Conservation (phyloP, 2,329 filamentous ascomycete genomes). For the Hymenotorrendiella dingleyae region DNA sequence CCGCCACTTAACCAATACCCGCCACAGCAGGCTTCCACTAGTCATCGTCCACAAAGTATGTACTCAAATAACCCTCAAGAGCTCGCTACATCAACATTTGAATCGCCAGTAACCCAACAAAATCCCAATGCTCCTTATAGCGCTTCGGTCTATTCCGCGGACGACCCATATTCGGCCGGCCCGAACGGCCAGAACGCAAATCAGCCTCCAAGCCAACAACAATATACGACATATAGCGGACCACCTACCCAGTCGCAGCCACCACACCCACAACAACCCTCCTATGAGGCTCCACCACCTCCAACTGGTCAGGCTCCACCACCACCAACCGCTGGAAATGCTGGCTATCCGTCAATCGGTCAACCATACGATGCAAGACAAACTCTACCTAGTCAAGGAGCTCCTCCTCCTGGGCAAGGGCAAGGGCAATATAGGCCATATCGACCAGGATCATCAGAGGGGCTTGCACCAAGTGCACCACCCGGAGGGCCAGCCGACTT, state of each 20-base stretch:
- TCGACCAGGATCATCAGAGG: conserved; percentile 24
- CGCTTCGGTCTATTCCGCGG: conserved; percentile 25
- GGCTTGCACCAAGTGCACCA: conserved; percentile 41
- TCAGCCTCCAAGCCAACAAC: conserved; percentile 22
- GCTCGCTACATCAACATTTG: conserved; percentile 70
- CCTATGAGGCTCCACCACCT: conserved; percentile 25
- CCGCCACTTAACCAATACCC: conserved; percentile 43
- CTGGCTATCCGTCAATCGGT: conserved; percentile 25
- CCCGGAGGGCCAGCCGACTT: conserved; percentile 41
- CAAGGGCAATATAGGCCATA: conserved; percentile 57
- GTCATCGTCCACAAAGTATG: conserved; percentile 58
- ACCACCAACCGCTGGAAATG: conserved; percentile 5
- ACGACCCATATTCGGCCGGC: conserved; percentile 27
- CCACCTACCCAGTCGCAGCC: conserved; percentile 18
- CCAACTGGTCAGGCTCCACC: conserved; percentile 2
- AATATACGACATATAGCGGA: conserved; percentile 28
- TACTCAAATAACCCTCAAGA: conserved; percentile 66
- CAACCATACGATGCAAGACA: conserved; percentile 46
- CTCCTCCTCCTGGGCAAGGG: conserved; percentile 4
- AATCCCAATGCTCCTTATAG: conserved; percentile 35
- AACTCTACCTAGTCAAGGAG: conserved; percentile 44
- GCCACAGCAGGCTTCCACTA: conserved; percentile 37
- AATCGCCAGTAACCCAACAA: conserved; percentile 56
- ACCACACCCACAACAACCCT: conserved; percentile 17
- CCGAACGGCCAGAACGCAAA: conserved; percentile 10